These are phyloP conservation scores for Babesia divergens DNA, from an alignment of 169 alveolate genomes.

Conservation along the genomic window DNA sequence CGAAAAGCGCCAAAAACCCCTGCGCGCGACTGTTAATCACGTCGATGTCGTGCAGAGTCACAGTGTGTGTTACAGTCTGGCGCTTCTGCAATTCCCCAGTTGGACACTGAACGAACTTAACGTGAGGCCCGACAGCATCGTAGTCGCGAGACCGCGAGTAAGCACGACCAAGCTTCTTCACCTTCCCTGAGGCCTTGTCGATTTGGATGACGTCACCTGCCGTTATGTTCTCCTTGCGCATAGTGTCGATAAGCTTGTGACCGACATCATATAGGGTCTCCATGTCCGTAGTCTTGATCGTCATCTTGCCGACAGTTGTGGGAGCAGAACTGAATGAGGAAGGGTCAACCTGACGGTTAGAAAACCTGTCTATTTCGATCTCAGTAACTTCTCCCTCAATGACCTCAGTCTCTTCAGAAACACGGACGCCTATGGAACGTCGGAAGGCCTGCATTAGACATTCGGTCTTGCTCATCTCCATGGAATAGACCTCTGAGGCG, in stretches of 20 bases:
- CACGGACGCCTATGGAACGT: conserved; percentile 97
- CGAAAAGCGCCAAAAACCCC: conserved; percentile 97
- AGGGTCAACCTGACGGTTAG: conserved; percentile 63
- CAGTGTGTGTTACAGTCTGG: conserved; percentile 98
- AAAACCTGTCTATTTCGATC: conserved; percentile 89
- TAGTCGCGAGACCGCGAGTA: conserved; percentile 94
- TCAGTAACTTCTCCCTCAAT: conserved; percentile 99
- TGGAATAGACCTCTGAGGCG: conserved; percentile 97
- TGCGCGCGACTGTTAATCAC: conserved; percentile 95
- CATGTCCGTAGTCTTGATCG: conserved; percentile 98
- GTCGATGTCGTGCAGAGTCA: conserved; percentile 98
- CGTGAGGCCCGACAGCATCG: conserved; percentile 97
- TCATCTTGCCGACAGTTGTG: conserved; percentile 86
- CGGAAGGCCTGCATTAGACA: conserved; percentile 94
- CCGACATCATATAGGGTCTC: conserved; percentile 97
- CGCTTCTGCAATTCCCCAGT: conserved; percentile 99
- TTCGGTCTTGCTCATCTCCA: conserved; percentile 97
- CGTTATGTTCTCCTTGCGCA: conserved; percentile 78
- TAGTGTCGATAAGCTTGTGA: conserved; percentile 88
- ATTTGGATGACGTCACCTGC: conserved; percentile 96
- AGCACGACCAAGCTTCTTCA: conserved; percentile 95
- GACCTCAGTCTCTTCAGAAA: conserved; percentile 97
- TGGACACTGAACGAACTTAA: conserved; percentile 91
- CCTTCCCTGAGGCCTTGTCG: conserved; percentile 95
- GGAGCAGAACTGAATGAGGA: conserved; percentile 32